Base-by-base conservation (phyloP, 495 filamentous ascomycete species). In the Penicillium macrosclerotiorum region DNA sequence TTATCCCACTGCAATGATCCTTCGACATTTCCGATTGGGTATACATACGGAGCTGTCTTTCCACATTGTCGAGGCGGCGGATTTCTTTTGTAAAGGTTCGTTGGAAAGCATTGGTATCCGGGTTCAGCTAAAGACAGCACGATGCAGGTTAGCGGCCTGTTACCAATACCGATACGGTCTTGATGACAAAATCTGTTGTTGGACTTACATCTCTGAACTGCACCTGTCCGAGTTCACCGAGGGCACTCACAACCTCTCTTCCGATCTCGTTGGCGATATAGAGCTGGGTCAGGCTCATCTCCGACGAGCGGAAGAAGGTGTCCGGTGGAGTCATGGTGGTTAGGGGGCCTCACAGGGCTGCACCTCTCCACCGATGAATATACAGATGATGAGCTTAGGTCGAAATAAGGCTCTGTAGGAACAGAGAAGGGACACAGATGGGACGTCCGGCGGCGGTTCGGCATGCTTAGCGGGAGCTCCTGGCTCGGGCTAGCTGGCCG, bases 201-300 rank as follows among this genome's bases (percentile, higher is more conserved):
- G 16, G 44, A 76, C 89, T 53, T 75, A 98, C 93, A 81, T 99
- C 93, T 67, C 93, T 81, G 65, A 97, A 97, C 71, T 96, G 90
- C 55, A 97, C 86, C 62, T 91, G 78, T 44, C 93, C 93, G 56
- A 99, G 78, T 75, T 97, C 93, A 55, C 93, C 93, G 51, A 99
- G 75, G 39, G 93, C 93, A 63, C 89, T 96, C 45, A 97, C 89
- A 53, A 96, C 91, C 75, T 99, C 93, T 65, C 93, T 82, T 54
- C 94, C 91, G 50, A 97, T 96, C 75, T 99, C 93, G 58, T 95
- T 96, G 52, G 93, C 88, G 59, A 97, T 90, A 73, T 96, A 99
- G 56, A 99, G 85, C 80, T 97, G 93, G 64, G 94, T 94, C 81
- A 99, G 84, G 79, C 90, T 95, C 93, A 99, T 99, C 72, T 97